Conservation (phyloP, 805 yeast genomes). For the Pichia thaimueangensis region DNA sequence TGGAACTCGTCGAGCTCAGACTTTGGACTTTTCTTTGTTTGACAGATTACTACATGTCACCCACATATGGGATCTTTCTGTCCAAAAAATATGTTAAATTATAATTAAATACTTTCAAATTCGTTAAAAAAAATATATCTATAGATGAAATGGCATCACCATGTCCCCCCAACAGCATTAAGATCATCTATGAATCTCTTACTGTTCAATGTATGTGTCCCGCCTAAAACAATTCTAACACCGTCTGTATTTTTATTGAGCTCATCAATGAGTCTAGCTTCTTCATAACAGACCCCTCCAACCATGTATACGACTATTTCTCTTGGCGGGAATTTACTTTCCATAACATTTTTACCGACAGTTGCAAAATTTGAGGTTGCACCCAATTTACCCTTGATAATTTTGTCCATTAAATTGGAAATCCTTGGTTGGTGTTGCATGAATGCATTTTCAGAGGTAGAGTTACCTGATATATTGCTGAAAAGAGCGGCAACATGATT, state of each 20-base stretch:
- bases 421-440: conserved; percentile 88
- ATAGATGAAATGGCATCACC: conserved; percentile 11
- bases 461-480: conserved; percentile 30
- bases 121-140: background rate
- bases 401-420: conserved; percentile 37
- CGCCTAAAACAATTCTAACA: conserved; percentile 73
- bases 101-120: too few species aligned
- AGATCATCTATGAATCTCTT: conserved; percentile 30
- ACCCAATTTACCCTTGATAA: conserved; percentile 35
- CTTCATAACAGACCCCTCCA: conserved; percentile 93
- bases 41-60: too few species aligned
- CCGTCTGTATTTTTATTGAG: conserved; percentile 51
- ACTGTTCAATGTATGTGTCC: conserved; percentile 55
- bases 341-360: conserved; percentile 23
- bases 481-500: conserved; percentile 25
- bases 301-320: conserved; percentile 68
- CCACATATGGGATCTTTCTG: too few species aligned
- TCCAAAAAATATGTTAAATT: too few species aligned
- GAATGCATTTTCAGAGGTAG: conserved; percentile 59
- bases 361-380: conserved; percentile 15
- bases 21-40: too few species aligned
- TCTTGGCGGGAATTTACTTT: conserved; percentile 37
- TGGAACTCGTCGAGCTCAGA: too few species aligned
- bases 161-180: conserved; percentile 17
- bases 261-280: conserved; percentile 74